Evolutionary conservation across 1,284 basidiomycete species (phyloP).

Genomic region (Cystobasidium pallidum): DNA sequence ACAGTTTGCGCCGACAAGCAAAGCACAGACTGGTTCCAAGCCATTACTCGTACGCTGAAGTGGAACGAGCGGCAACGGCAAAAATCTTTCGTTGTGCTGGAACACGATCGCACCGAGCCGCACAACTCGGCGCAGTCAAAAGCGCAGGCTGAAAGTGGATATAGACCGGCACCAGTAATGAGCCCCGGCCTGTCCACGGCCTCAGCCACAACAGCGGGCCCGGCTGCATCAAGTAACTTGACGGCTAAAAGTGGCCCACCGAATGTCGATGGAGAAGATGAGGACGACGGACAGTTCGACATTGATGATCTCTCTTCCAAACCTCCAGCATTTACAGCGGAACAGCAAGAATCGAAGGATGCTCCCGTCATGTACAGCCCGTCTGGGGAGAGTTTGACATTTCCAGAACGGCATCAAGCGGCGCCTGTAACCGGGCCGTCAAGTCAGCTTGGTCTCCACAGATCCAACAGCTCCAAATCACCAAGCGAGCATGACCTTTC

Average conservation of each 20-base stretch:
- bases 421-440: conserved; percentile 2
- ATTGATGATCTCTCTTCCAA: conserved; percentile 68
- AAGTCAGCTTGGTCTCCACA: neutral
- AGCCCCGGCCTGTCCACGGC: neutral
- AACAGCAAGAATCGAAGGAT: neutral
- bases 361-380: neutral
- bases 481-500: conserved; percentile 24
- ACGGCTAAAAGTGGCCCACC: conserved; percentile 60
- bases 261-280: conserved; percentile 64
- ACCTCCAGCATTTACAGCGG: neutral
- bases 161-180: conserved; percentile 17
- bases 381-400: neutral
- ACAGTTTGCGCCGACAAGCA: conserved; percentile 98
- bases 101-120: conserved; percentile 67
- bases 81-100: conserved; percentile 96
- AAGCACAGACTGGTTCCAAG: conserved; percentile 97
- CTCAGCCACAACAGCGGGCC: too few species aligned
- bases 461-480: neutral
- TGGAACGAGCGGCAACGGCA: conserved; percentile 97
- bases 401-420: conserved; percentile 9
- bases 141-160: conserved; percentile 47
- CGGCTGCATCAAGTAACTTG: neutral
- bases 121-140: conserved; percentile 21
- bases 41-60: conserved; percentile 91
- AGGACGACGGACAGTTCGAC: conserved; percentile 66